phyloP scores from a whole-genome alignment of 306 rosid species.

The Vigna radiata region DNA sequence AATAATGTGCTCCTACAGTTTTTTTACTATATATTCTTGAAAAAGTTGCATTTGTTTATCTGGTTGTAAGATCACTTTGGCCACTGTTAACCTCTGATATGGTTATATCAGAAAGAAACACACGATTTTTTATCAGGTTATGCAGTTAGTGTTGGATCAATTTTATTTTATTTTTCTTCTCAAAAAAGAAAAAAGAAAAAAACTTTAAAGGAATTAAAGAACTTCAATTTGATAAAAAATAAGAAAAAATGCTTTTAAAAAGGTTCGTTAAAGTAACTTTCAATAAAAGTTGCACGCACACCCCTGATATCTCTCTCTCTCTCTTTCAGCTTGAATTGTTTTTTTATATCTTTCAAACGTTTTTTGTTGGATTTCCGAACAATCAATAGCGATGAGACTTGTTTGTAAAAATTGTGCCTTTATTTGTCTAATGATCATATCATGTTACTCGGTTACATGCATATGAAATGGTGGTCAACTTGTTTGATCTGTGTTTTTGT shows the following conservation, averaged over 20 bases:
- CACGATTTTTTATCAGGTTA: background rate
- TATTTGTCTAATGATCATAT: too few species aligned
- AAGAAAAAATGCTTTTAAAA: background rate
- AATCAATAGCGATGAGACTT: too few species aligned
- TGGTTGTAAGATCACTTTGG: background rate
- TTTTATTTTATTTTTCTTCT: background rate
- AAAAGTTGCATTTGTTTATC: background rate
- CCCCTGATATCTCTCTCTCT: background rate
- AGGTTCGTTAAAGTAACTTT: background rate
- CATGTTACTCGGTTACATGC: too few species aligned
- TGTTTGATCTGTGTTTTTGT: too few species aligned
- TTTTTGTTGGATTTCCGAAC: too few species aligned
- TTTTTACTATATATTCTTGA: conserved; percentile 25
- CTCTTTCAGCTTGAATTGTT: background rate
- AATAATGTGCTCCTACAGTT: conserved; percentile 18
- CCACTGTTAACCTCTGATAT: background rate
- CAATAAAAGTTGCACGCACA: background rate
- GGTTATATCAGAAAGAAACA: background rate
- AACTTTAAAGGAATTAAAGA: background rate
- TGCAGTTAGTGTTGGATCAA: background rate
- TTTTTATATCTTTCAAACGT: too few species aligned
- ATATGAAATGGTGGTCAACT: too few species aligned
- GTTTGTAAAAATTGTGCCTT: too few species aligned
- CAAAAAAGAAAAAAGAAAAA: background rate
- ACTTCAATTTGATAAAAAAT: background rate